These are phyloP conservation scores for Zancudomyces culisetae DNA, from an alignment of 371 early-diverging fungal species.

Conservation along the genomic window DNA sequence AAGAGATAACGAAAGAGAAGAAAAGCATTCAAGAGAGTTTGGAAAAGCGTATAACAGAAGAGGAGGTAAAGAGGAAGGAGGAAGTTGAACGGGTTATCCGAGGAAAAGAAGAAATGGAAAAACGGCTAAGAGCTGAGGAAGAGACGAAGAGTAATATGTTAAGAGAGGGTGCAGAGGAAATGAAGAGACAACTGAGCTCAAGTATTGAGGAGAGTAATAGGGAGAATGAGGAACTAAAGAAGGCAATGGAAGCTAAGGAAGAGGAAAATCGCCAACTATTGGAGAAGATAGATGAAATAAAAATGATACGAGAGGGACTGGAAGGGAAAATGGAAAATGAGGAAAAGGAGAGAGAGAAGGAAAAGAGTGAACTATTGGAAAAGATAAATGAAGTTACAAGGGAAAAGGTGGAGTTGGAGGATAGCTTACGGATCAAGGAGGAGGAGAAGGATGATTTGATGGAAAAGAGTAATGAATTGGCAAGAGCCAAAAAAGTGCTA, in stretches of 20 bases:
- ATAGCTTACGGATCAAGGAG: background rate
- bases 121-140: background rate
- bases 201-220: background rate
- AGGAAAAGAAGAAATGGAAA: background rate
- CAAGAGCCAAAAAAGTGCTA: background rate
- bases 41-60: too few relatives aligned
- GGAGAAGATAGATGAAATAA: background rate
- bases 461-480: background rate
- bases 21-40: background rate
- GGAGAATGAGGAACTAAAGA: background rate
- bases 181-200: background rate
- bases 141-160: background rate
- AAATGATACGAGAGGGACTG: background rate
- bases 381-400: background rate
- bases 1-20: background rate
- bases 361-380: background rate
- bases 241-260: background rate
- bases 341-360: background rate
- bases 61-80: background rate
- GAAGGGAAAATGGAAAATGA: background rate
- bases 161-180: background rate
- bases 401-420: background rate
- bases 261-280: background rate
- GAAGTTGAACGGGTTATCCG: background rate
- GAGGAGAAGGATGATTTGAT: background rate